phyloP scores from a whole-genome alignment of 306 rosid species.

The Sophora flavescens region DNA sequence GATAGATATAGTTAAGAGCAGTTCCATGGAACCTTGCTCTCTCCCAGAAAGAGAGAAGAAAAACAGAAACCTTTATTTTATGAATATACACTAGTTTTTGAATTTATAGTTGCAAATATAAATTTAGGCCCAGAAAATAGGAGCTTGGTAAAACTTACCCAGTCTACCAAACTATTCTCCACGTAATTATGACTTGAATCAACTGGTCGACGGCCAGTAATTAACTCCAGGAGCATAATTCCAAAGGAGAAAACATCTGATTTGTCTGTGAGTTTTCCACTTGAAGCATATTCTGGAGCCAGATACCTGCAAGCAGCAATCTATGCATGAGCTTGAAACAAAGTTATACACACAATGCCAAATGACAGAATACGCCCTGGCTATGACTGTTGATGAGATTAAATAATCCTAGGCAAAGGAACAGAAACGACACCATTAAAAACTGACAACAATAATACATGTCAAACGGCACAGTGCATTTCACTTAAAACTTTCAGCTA shows the following conservation, averaged over 20 bases:
- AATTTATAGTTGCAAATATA: background rate
- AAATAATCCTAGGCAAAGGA: background rate
- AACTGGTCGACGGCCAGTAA: slow-evolving; percentile 89
- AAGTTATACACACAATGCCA: background rate
- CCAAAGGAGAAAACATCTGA: slow-evolving; percentile 98
- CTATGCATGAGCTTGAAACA: slow-evolving; percentile 37
- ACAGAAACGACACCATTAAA: background rate
- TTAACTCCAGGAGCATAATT: slow-evolving; percentile 91
- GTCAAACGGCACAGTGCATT: background rate
- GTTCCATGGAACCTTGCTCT: background rate
- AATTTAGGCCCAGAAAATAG: slow-evolving; percentile 12
- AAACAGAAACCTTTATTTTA: background rate
- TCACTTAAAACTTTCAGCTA: background rate
- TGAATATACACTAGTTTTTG: background rate
- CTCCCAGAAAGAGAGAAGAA: background rate
- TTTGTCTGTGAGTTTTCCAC: slow-evolving; percentile 95
- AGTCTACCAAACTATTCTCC: slow-evolving; percentile 95
- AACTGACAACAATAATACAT: background rate
- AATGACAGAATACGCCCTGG: background rate
- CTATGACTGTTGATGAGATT: background rate
- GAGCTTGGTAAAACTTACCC: slow-evolving; percentile 69
- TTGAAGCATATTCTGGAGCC: slow-evolving; percentile 97
- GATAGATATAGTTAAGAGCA: slow-evolving; percentile 16
- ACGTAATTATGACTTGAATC: slow-evolving; percentile 70
- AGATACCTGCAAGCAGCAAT: slow-evolving; percentile 69